A percentile compares a stretch with the other conserved stretches of the same genome.
Evolutionary conservation across 805 yeast genomes (phyloP).

Genomic region (Zygoascus biomembranicola): DNA sequence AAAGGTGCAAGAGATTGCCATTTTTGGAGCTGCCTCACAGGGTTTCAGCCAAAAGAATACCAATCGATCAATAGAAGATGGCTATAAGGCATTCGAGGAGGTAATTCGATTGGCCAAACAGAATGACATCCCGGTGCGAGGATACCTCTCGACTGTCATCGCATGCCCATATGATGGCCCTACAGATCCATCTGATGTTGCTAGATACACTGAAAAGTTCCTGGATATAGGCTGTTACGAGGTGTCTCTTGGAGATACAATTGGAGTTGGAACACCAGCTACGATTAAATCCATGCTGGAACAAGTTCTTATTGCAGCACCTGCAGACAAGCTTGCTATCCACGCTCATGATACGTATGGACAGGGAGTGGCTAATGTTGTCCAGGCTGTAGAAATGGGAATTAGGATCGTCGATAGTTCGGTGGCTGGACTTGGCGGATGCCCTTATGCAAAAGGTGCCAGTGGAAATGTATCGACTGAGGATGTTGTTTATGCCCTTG

Average conservation of each 20-base stretch:
- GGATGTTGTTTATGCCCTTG: slow-evolving; percentile 25
- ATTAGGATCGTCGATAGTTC: slow-evolving; percentile 24
- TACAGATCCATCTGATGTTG: slow-evolving; percentile 24
- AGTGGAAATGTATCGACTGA: slow-evolving; percentile 28
- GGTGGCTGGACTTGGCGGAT: slow-evolving; percentile 29
- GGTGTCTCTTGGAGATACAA: slow-evolving; percentile 29
- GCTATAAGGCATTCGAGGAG: slow-evolving; percentile 19
- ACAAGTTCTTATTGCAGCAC: slow-evolving; percentile 18
- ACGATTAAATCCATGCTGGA: slow-evolving; percentile 20
- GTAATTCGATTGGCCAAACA: slow-evolving; percentile 18
- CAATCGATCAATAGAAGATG: slow-evolving; percentile 23
- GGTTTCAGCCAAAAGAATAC: slow-evolving; percentile 26
- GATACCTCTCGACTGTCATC: slow-evolving; percentile 26
- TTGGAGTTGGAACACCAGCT: slow-evolving; percentile 27
- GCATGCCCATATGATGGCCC: slow-evolving; percentile 29
- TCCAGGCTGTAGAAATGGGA: slow-evolving; percentile 26
- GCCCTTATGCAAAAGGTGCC: slow-evolving; percentile 29
- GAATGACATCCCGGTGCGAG: slow-evolving; percentile 21
- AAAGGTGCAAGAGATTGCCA: slow-evolving; percentile 21
- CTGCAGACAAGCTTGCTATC: slow-evolving; percentile 21
- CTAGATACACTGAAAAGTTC: slow-evolving; percentile 19
- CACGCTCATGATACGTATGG: slow-evolving; percentile 30
- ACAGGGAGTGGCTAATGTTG: slow-evolving; percentile 27
- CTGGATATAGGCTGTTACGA: slow-evolving; percentile 28
- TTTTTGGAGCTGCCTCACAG: slow-evolving; percentile 27